Evolutionary conservation across 495 filamentous ascomycete genomes (phyloP).

Genomic region (Hyaloscypha variabilis): DNA sequence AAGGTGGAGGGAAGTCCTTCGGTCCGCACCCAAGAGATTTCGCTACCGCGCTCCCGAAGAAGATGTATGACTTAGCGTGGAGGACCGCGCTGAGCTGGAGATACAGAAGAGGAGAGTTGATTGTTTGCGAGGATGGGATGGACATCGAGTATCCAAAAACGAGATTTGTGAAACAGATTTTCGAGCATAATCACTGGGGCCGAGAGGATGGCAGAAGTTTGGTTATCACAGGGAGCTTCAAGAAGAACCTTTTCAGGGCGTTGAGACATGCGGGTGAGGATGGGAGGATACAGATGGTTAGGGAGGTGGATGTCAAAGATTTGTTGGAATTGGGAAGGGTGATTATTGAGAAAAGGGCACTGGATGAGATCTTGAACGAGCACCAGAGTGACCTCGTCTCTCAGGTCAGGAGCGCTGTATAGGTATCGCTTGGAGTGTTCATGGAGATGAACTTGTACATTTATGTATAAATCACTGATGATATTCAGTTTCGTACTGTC

Average conservation of each 20-base stretch:
- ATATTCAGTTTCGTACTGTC: background rate
- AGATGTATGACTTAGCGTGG: slow-evolving; percentile 97
- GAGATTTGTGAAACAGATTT: slow-evolving; percentile 63
- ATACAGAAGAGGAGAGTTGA: slow-evolving; percentile 81
- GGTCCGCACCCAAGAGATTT: slow-evolving; percentile 87
- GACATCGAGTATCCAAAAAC: slow-evolving; percentile 59
- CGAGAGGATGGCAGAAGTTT: slow-evolving; percentile 70
- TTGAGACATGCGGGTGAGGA: slow-evolving; percentile 63
- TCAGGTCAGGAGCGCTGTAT: slow-evolving; percentile 35
- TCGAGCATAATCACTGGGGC: slow-evolving; percentile 74
- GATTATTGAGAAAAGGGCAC: slow-evolving; percentile 81
- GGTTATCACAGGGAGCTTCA: slow-evolving; percentile 66
- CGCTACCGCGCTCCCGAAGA: slow-evolving; percentile 75
- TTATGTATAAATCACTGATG: slow-evolving; percentile 19
- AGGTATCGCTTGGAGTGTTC: slow-evolving; percentile 23
- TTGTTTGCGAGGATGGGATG: slow-evolving; percentile 76
- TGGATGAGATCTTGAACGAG: slow-evolving; percentile 70
- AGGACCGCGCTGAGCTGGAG: slow-evolving; percentile 91
- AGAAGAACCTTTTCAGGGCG: slow-evolving; percentile 57
- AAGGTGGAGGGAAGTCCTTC: slow-evolving; percentile 82
- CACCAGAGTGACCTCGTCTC: slow-evolving; percentile 75
- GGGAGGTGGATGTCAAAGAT: slow-evolving; percentile 92
- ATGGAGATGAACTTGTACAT: slow-evolving; percentile 19
- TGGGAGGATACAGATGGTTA: slow-evolving; percentile 65
- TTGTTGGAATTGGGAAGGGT: slow-evolving; percentile 80